phyloP scores from a whole-genome alignment of 345 rosid genomes.

The Anastatica hierochuntica region DNA sequence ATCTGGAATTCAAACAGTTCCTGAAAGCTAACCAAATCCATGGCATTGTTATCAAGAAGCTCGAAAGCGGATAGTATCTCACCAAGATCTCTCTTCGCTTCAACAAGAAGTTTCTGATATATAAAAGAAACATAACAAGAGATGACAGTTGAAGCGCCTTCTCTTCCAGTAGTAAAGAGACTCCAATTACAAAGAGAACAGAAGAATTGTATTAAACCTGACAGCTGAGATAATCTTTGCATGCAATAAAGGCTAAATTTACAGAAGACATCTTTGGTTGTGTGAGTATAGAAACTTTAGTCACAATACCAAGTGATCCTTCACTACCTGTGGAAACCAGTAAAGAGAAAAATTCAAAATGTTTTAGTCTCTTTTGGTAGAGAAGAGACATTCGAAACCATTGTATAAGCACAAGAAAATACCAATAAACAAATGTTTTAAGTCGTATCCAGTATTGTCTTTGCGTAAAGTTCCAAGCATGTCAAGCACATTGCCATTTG shows the following conservation, averaged over 20 bases:
- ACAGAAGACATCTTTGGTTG: slow-evolving; percentile 77
- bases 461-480: slow-evolving; percentile 90
- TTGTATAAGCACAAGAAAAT: background rate
- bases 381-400: slow-evolving; percentile 1
- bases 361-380: background rate
- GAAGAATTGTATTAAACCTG: slow-evolving; percentile 44
- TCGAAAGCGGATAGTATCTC: slow-evolving; percentile 90
- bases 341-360: background rate
- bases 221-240: slow-evolving; percentile 77
- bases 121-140: background rate
- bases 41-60: slow-evolving; percentile 67
- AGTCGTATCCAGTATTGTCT: slow-evolving; percentile 93
- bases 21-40: slow-evolving; percentile 53
- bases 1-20: background rate
- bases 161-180: background rate
- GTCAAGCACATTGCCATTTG: slow-evolving; percentile 83
- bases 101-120: slow-evolving; percentile 67
- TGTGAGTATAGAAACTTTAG: slow-evolving; percentile 84
- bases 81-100: slow-evolving; percentile 87
- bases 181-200: background rate
- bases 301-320: slow-evolving; percentile 91
- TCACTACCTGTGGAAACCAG: slow-evolving; percentile 54
- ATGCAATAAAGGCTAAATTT: slow-evolving; percentile 80
- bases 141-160: background rate
- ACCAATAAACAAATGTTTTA: slow-evolving; percentile 96